Evolutionary conservation across 2,329 filamentous ascomycete genomes (phyloP).

Genomic region (Neofusicoccum parvum): DNA sequence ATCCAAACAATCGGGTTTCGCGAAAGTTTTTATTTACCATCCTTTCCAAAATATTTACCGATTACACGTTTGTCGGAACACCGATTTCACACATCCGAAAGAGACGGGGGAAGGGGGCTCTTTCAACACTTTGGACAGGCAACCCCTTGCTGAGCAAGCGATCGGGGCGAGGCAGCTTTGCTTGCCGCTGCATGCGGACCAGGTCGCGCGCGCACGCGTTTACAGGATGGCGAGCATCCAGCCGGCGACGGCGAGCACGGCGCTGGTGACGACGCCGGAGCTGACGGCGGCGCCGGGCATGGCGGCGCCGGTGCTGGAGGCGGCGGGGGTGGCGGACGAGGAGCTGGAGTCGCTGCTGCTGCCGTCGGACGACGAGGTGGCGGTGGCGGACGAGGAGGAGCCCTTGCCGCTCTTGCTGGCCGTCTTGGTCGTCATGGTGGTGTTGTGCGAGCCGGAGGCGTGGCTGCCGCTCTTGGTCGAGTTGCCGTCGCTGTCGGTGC

Average conservation of each 20-base stretch:
- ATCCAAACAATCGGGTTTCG: too few relatives aligned
- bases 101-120: too few relatives aligned
- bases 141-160: too few relatives aligned
- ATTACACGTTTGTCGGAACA: too few relatives aligned
- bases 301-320: not conserved
- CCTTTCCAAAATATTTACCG: too few relatives aligned
- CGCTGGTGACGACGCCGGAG: not conserved
- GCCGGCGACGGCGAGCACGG: conserved; percentile 10
- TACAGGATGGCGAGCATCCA: conserved; percentile 20
- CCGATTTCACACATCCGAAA: too few relatives aligned
- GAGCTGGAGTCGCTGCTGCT: not conserved
- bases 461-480: not conserved
- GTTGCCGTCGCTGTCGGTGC: not conserved
- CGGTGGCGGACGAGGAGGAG: not conserved
- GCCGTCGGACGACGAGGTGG: not conserved
- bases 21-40: too few relatives aligned
- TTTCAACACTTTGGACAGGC: too few relatives aligned
- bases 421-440: conserved; percentile 5
- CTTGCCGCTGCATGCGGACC: too few relatives aligned
- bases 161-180: too few relatives aligned
- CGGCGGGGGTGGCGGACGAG: not conserved
- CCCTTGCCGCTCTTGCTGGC: not conserved
- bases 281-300: not conserved
- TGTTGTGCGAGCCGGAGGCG: not conserved
- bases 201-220: not conserved